phyloP scores from a whole-genome alignment of 2,329 filamentous ascomycete species.

The Pestalotiopsis sp. region DNA sequence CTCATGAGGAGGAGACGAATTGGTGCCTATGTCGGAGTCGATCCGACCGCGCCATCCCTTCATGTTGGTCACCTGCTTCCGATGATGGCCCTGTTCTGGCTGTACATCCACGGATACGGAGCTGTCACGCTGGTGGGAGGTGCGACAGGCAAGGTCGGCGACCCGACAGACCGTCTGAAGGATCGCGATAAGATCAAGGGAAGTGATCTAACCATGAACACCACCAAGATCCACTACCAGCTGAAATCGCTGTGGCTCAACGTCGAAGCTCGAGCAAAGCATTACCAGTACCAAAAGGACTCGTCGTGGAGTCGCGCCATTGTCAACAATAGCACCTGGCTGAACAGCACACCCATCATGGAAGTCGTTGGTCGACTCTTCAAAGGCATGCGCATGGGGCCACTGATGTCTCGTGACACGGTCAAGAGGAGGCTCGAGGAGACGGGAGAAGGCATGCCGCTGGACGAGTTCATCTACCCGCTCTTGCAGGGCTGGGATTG shows the following conservation, averaged over 20 bases:
- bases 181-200: slow-evolving; percentile 58
- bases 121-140: slow-evolving; percentile 71
- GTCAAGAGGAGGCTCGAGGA: slow-evolving; percentile 83
- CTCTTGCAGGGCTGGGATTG: slow-evolving; percentile 96
- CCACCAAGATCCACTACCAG: slow-evolving; percentile 70
- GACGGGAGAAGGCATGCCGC: slow-evolving; percentile 90
- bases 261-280: slow-evolving; percentile 66
- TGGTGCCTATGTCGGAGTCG: slow-evolving; percentile 79
- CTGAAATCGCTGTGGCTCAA: slow-evolving; percentile 74
- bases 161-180: slow-evolving; percentile 71
- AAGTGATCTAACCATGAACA: slow-evolving; percentile 62
- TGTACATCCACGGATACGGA: slow-evolving; percentile 75
- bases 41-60: slow-evolving; percentile 78
- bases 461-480: slow-evolving; percentile 91
- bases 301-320: slow-evolving; percentile 70
- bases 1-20: slow-evolving; percentile 68
- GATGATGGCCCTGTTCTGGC: slow-evolving; percentile 83
- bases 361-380: slow-evolving; percentile 79
- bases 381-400: slow-evolving; percentile 73
- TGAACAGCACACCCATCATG: slow-evolving; percentile 70
- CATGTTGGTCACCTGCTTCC: slow-evolving; percentile 82
- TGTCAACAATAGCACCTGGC: slow-evolving; percentile 84
- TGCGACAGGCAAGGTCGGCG: slow-evolving; percentile 77
- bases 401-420: slow-evolving; percentile 87
- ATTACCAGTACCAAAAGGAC: slow-evolving; percentile 65